Conservation (phyloP, 495 filamentous ascomycete genomes). For the Podospora pseudocomata region DNA sequence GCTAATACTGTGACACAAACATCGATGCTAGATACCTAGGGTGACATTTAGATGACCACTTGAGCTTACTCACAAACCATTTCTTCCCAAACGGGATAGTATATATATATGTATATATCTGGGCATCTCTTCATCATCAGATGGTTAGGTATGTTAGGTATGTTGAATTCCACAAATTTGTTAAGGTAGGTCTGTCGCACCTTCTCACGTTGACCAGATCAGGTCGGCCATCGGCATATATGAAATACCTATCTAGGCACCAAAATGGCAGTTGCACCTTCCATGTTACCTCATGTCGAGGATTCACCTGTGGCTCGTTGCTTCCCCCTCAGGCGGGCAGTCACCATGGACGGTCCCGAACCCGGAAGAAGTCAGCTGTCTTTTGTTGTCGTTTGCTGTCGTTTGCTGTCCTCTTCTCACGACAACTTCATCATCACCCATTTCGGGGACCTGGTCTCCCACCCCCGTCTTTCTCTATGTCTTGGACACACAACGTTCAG, state of each 20-base stretch:
- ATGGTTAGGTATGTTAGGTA: no score
- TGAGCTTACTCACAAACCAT: no score
- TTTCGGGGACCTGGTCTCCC: not conserved
- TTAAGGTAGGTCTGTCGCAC: not conserved
- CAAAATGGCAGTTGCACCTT: not conserved
- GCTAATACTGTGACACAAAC: no score
- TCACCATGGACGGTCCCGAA: constrained; percentile 2
- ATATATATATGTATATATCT: no score
- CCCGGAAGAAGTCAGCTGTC: not conserved
- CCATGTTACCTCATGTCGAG: not conserved
- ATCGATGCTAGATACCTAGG: no score
- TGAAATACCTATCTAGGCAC: not conserved
- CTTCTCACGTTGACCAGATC: not conserved
- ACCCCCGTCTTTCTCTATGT: constrained; percentile 6
- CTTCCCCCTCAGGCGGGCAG: not conserved
- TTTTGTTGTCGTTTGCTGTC: not conserved
- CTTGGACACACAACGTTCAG: constrained; percentile 12
- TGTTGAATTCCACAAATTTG: no score
- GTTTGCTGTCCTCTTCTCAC: not conserved
- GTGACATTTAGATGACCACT: no score
- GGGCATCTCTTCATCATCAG: no score
- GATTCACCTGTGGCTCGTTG: not conserved
- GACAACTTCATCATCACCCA: not conserved
- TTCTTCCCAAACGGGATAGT: no score
- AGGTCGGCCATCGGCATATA: not conserved